Evolutionary conservation across 2,329 filamentous ascomycete species (phyloP).

Genomic region (Phyllosticta citrichinensis): DNA sequence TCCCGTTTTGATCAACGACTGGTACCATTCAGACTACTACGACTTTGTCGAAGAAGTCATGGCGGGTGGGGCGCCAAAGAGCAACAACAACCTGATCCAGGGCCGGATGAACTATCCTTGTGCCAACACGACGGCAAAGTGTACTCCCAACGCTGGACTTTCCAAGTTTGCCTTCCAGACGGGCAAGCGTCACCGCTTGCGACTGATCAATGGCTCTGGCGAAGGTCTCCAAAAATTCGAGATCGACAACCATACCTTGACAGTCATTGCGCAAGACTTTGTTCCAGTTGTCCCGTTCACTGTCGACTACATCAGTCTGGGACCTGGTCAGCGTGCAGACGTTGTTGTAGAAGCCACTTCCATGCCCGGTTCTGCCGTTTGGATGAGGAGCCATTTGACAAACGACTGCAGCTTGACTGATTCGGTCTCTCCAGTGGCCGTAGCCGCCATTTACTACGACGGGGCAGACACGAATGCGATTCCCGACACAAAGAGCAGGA

Average conservation of each 20-base stretch:
- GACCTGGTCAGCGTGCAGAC: slow-evolving; percentile 29
- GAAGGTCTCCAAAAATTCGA: slow-evolving; percentile 32
- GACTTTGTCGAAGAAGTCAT: background rate
- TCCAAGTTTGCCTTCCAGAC: slow-evolving; percentile 29
- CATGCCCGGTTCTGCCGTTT: slow-evolving; percentile 20
- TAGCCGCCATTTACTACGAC: slow-evolving; percentile 58
- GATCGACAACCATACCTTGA: slow-evolving; percentile 35
- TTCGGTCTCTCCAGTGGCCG: background rate
- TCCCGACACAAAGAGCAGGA: background rate
- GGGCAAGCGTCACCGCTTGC: slow-evolving; percentile 32
- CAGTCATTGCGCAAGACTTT: slow-evolving; percentile 34
- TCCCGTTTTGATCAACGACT: slow-evolving; percentile 16
- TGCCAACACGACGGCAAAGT: slow-evolving; percentile 15
- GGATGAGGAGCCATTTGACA: slow-evolving; percentile 24
- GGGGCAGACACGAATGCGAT: background rate
- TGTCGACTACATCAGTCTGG: slow-evolving; percentile 29
- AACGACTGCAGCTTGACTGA: background rate
- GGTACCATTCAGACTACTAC: slow-evolving; percentile 34
- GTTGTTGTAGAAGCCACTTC: slow-evolving; percentile 26
- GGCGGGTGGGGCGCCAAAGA: background rate
- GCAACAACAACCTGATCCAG: slow-evolving; percentile 20
- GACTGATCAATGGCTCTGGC: slow-evolving; percentile 33
- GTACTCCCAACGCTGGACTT: slow-evolving; percentile 16
- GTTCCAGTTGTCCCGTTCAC: slow-evolving; percentile 33
- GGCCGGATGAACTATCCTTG: slow-evolving; percentile 22